Base-by-base conservation (phyloP, 2,329 filamentous ascomycete species). In the Fusarium anthophilum region DNA sequence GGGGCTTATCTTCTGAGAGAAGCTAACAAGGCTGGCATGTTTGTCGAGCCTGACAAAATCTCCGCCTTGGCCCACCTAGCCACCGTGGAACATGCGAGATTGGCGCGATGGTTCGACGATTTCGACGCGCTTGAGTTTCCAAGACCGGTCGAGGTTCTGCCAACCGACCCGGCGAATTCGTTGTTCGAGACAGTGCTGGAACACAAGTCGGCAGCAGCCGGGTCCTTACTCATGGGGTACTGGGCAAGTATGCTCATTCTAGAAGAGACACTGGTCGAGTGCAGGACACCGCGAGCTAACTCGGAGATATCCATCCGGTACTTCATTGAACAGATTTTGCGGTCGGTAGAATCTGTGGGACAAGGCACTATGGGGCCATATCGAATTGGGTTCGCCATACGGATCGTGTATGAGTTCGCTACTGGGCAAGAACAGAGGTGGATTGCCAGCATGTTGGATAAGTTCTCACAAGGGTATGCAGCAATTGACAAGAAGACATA, bases 171-270 rank as follows among this genome's bases (percentile, higher is more conserved):
- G 15, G 63, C 28, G n/a, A 53, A 69, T 20, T 82, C 83, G 12
- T 73, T 80, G 10, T 84, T 81, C 58, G 63, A 78, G 35, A 80
- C 74, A 6, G 74, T 84, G 9, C 73, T 84, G 20, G 64, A 73
- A 28, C 82, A 81, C 61, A 60, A 74, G 32, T 76, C 78, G 35
- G 69, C 75, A 6, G 84, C 82, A 81, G 76, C 79, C 17, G 83
- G 82, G 5, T 74, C 81, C 37, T 70, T 85, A 58, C 78, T 80
- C 48, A 75, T 84, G 69, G 79, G 77, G 26, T 83, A 82, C 67
- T 83, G 83, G 81, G 81, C 83, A 12, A 82, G 80, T 43, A 76
- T 83, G 75, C 75, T 84, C n/a, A 81, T 85, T 56, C 71, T 85
- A 39, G 81, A 85, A 60, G 82, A 83, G 66, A 77, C 76, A 12